A percentile compares a stretch with the other conserved stretches of the same genome.
Conservation (phyloP, 495 filamentous ascomycete genomes). For the Cudoniella acicularis region DNA sequence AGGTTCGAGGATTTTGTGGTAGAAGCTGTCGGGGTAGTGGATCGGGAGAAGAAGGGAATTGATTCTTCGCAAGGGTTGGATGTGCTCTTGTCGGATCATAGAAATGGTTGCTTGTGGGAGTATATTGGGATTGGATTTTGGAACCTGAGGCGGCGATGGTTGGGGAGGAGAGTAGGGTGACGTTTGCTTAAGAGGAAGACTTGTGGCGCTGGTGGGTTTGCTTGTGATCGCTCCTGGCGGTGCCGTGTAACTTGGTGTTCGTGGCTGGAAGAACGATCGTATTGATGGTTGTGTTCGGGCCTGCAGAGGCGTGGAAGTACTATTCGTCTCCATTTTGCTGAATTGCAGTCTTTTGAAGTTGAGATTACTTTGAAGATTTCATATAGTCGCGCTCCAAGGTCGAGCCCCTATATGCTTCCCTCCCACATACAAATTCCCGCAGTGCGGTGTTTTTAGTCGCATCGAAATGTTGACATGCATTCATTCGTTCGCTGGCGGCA, state of each 20-base stretch:
- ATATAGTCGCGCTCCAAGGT: not conserved
- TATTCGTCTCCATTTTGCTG: conserved; percentile 16
- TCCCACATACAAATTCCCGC: not conserved
- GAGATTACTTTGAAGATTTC: not conserved
- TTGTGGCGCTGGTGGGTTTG: conserved; percentile 12
- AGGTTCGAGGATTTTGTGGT: conserved; percentile 68
- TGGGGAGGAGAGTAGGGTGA: conserved; percentile 15
- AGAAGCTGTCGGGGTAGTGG: conserved; percentile 84
- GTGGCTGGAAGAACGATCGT: conserved; percentile 46
- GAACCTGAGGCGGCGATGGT: not conserved
- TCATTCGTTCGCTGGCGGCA: not conserved
- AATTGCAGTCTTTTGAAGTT: not conserved
- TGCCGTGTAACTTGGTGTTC: conserved; percentile 37
- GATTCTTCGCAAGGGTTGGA: conserved; percentile 74
- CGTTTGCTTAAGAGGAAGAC: not conserved
- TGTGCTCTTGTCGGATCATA: conserved; percentile 54
- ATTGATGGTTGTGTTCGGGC: conserved; percentile 39
- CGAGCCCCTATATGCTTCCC: not conserved
- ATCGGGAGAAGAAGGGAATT: conserved; percentile 83
- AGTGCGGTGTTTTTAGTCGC: not conserved
- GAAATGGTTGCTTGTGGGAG: conserved; percentile 53
- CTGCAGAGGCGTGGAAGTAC: conserved; percentile 1
- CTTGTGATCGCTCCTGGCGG: conserved; percentile 25
- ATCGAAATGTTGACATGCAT: not conserved
- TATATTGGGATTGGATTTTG: conserved; percentile 17